Base-by-base conservation (phyloP, 2,329 filamentous ascomycete genomes). In the Chrysoporthe puriensis region DNA sequence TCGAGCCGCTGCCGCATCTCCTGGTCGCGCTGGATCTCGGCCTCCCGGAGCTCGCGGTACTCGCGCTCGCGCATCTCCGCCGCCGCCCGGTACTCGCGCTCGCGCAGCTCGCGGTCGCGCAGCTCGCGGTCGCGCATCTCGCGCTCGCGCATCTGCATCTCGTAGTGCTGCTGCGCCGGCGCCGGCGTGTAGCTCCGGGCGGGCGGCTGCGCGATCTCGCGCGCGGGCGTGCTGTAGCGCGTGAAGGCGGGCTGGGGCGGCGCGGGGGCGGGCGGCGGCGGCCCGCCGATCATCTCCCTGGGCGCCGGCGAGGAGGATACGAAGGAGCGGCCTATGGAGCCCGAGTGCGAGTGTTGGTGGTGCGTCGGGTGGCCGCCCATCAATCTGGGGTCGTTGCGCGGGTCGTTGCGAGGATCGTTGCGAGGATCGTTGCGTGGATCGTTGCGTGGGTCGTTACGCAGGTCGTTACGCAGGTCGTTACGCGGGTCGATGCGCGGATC, bases 291-390 rank as follows among this genome's bases (percentile, higher is more conserved):
- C 52, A 65, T 58, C 52, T 69, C 68, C 32, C 68, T 54, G 9
- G 66, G 68, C 26, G 36, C 62, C 16, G 68, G 68, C 40, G 68
- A 69, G 3, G 64, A 65, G 26, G 48, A 62, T 18, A 48, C 61
- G 18, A 65, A 69, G 26, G 64, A 46, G 42, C 68, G 68, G 42
- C 59, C 14, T 21, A 69, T 68, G 36, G 68, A 69, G 1, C 68
- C 68, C 18, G 68, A 69, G 36, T 69, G 68, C 21, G 68, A 66
- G 56, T 69, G 68, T 36, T 68, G 66, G 54, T 69, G 68, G 59
- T 69, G 68, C 21, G 61, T 50, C 16, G 68, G 62, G 48, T 69
- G 68, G 42, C 68, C 68, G 32, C 68, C 59, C 68, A 69, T 69
- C 43, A 69, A 16, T 4, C 63, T 21, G 2, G 62, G 32, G 54